A percentile compares a stretch with the other conserved stretches of the same genome.
phyloP scores from a whole-genome alignment of 768 basidiomycete genomes.

The Rhizopogon vesiculosus region DNA sequence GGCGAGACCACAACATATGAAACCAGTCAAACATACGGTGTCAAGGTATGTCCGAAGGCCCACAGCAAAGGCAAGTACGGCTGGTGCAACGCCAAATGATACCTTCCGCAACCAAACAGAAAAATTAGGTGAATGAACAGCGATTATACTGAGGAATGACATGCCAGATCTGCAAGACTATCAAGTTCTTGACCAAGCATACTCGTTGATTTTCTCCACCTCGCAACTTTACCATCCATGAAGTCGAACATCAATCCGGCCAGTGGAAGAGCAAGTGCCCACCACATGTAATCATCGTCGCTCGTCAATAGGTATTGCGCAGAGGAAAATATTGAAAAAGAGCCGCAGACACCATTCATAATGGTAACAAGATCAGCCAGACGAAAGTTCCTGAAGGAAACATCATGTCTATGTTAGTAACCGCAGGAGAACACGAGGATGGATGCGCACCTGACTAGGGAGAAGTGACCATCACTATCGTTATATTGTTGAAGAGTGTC shows the following conservation, averaged over 20 bases:
- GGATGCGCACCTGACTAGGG: slow-evolving; percentile 76
- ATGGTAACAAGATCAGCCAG: slow-evolving; percentile 97
- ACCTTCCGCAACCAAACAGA: slow-evolving; percentile 47
- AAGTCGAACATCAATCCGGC: slow-evolving; percentile 98
- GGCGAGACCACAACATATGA: slow-evolving; percentile 95
- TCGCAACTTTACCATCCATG: slow-evolving; percentile 94
- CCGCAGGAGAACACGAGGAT: not conserved
- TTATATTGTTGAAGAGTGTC: slow-evolving; percentile 74
- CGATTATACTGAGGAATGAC: slow-evolving; percentile 17
- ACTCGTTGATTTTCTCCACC: slow-evolving; percentile 94
- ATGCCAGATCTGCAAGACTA: slow-evolving; percentile 90
- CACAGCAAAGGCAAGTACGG: slow-evolving; percentile 86
- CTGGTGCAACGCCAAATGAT: slow-evolving; percentile 96
- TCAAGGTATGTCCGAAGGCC: slow-evolving; percentile 92
- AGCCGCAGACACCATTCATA: slow-evolving; percentile 98
- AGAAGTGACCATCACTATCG: slow-evolving; percentile 93
- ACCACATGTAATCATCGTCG: slow-evolving; percentile 77
- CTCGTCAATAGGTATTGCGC: slow-evolving; percentile 82
- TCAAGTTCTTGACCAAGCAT: slow-evolving; percentile 98
- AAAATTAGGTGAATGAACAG: slow-evolving; percentile 1
- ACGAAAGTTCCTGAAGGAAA: slow-evolving; percentile 78
- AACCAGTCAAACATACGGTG: slow-evolving; percentile 78
- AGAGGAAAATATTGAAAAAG: slow-evolving; percentile 90
- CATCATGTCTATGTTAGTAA: slow-evolving; percentile 13
- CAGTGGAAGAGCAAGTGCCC: slow-evolving; percentile 83